Conservation (phyloP, 805 yeast species). For the Metschnikowia chrysomelidarum region DNA sequence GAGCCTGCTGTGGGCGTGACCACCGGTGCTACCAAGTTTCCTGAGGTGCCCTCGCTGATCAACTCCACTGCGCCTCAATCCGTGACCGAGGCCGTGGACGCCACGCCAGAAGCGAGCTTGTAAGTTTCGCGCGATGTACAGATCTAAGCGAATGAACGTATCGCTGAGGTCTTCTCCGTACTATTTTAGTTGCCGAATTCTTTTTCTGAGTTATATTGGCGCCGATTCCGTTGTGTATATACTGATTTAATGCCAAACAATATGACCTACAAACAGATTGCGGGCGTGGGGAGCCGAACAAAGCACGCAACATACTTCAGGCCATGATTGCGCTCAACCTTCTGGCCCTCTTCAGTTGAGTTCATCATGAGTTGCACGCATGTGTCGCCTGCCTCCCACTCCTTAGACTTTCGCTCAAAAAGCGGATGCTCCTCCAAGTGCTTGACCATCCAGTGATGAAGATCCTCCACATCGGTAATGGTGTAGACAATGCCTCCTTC, state of each 20-base stretch:
- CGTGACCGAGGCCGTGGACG: conserved; percentile 10
- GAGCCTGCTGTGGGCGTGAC: conserved; percentile 26
- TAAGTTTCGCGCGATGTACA: too few relatives aligned
- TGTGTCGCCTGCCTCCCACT: conserved; percentile 75
- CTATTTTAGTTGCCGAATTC: not conserved
- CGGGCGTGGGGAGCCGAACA: conserved; percentile 65
- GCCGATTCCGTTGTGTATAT: conserved; percentile 4
- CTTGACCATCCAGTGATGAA: conserved; percentile 94
- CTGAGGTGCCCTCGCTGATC: conserved; percentile 36
- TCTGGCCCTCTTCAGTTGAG: conserved; percentile 98
- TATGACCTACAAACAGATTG: conserved; percentile 18
- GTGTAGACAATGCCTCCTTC: conserved; percentile 91
- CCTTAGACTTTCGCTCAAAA: conserved; percentile 73
- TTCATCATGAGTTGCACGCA: conserved; percentile 87
- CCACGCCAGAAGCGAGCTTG: conserved; percentile 9
- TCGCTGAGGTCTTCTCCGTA: not conserved
- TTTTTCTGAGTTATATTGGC: conserved; percentile 1
- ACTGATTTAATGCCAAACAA: conserved; percentile 6
- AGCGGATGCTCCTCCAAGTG: conserved; percentile 90
- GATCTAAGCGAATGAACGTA: too few relatives aligned
- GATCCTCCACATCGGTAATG: conserved; percentile 91
- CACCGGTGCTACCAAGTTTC: conserved; percentile 40
- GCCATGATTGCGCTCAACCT: conserved; percentile 89
- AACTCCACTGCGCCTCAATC: conserved; percentile 4
- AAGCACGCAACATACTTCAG: conserved; percentile 86